These are phyloP conservation scores for Didymella glomerata DNA, from an alignment of 2,329 filamentous ascomycete genomes.

Conservation along the genomic window DNA sequence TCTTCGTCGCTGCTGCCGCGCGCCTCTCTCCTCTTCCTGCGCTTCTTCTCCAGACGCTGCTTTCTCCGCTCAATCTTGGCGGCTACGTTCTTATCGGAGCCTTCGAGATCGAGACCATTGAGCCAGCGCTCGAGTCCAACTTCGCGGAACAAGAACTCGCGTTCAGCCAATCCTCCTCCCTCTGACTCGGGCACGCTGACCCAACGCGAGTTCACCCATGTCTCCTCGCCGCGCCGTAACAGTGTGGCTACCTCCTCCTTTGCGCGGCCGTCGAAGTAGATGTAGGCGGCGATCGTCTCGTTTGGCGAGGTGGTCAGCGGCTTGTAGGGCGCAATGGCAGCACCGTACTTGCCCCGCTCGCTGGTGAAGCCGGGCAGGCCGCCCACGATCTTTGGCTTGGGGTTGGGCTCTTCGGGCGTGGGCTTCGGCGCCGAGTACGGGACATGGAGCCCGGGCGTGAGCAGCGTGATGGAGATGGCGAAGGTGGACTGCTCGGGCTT, in stretches of 20 bases:
- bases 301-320: slow-evolving; percentile 92
- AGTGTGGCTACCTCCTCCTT: slow-evolving; percentile 98
- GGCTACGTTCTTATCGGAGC: slow-evolving; percentile 76
- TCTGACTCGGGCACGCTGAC: slow-evolving; percentile 91
- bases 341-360: slow-evolving; percentile 62
- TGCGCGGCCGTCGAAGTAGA: slow-evolving; percentile 94
- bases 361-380: slow-evolving; percentile 65
- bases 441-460: slow-evolving; percentile 86
- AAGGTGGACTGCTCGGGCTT: slow-evolving; percentile 95
- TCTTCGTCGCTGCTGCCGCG: slow-evolving; percentile 60
- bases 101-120: slow-evolving; percentile 93
- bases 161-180: slow-evolving; percentile 91
- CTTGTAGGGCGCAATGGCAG: slow-evolving; percentile 81
- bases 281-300: slow-evolving; percentile 97
- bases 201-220: slow-evolving; percentile 99
- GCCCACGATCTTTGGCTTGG: slow-evolving; percentile 82
- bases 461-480: slow-evolving; percentile 95
- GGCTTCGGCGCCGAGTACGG: slow-evolving; percentile 91
- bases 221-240: slow-evolving; percentile 91
- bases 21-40: slow-evolving; percentile 75
- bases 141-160: slow-evolving; percentile 96
- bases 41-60: slow-evolving; percentile 80
- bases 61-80: slow-evolving; percentile 75
- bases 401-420: slow-evolving; percentile 77
- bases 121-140: slow-evolving; percentile 96